Conservation (phyloP, 106 monocot genomes). For the Dendrobium huoshanense region DNA sequence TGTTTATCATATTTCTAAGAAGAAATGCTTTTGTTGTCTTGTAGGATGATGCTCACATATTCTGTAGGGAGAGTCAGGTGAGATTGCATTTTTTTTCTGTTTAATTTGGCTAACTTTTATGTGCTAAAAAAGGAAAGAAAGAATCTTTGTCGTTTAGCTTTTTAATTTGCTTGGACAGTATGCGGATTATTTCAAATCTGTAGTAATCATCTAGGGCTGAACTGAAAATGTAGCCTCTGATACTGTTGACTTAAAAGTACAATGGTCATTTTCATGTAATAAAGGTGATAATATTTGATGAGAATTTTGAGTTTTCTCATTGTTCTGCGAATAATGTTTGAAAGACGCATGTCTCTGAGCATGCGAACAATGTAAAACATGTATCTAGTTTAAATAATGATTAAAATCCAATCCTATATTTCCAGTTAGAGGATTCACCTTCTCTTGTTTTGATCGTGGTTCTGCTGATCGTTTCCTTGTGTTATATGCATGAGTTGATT, state of each 20-base stretch:
- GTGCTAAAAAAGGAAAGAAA: not conserved
- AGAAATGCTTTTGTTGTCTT: conserved; percentile 8
- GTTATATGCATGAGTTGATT: not conserved
- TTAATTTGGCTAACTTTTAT: not conserved
- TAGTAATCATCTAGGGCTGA: not conserved
- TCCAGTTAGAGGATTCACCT: not conserved
- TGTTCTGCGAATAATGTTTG: no score
- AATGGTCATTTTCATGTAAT: not conserved
- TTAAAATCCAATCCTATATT: not conserved
- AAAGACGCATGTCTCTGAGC: not conserved
- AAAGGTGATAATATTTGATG: not conserved
- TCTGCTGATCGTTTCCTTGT: no score
- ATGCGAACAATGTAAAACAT: not conserved
- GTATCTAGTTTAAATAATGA: not conserved
- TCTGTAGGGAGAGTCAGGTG: conserved; percentile 92
- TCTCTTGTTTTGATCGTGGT: not conserved
- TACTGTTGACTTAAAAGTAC: not conserved
- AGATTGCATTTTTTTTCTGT: conserved; percentile 5
- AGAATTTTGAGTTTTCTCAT: not conserved
- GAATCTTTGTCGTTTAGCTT: not conserved
- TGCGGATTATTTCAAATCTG: not conserved
- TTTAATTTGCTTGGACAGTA: not conserved
- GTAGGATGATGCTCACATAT: conserved; percentile 99
- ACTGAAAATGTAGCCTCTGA: not conserved
- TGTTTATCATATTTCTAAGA: not conserved